Conservation (phyloP, 257 asterid genomes). For the Mitragyna speciosa region DNA sequence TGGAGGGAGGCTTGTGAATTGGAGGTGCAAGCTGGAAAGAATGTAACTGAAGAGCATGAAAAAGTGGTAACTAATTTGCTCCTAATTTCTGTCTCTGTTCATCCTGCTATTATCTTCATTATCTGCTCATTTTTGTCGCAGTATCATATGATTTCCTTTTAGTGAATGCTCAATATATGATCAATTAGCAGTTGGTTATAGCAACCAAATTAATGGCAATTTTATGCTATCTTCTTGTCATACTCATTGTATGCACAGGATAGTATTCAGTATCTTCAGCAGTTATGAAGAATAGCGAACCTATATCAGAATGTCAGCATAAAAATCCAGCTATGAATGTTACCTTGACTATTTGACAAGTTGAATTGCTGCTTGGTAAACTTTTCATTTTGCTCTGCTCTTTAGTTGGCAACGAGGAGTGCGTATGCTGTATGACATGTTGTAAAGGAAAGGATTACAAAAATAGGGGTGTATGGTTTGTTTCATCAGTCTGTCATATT, state of each 20-base stretch:
- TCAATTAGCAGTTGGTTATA: not conserved
- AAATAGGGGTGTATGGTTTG: too few relatives aligned
- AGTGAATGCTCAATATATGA: not conserved
- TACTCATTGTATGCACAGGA: not conserved
- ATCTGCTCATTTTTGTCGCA: not conserved
- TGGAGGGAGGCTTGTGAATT: constrained; percentile 41
- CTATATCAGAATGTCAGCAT: too few relatives aligned
- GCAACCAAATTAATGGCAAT: not conserved
- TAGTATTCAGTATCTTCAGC: too few relatives aligned
- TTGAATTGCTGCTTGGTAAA: too few relatives aligned
- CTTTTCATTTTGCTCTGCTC: too few relatives aligned
- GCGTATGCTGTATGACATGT: too few relatives aligned
- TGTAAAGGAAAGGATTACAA: too few relatives aligned
- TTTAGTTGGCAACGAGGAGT: too few relatives aligned
- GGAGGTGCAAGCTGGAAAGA: constrained; percentile 38
- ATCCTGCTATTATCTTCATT: not conserved
- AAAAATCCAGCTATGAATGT: too few relatives aligned
- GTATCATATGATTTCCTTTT: not conserved
- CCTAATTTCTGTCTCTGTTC: not conserved
- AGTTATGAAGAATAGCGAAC: too few relatives aligned
- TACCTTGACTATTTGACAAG: too few relatives aligned
- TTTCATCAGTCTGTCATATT: too few relatives aligned
- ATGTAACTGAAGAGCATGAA: constrained; percentile 23
- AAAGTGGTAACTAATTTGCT: constrained; percentile 23
- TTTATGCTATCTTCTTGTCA: not conserved